Conservation (phyloP, 176 grass and related monocot species). For the Alloteropsis semialata region DNA sequence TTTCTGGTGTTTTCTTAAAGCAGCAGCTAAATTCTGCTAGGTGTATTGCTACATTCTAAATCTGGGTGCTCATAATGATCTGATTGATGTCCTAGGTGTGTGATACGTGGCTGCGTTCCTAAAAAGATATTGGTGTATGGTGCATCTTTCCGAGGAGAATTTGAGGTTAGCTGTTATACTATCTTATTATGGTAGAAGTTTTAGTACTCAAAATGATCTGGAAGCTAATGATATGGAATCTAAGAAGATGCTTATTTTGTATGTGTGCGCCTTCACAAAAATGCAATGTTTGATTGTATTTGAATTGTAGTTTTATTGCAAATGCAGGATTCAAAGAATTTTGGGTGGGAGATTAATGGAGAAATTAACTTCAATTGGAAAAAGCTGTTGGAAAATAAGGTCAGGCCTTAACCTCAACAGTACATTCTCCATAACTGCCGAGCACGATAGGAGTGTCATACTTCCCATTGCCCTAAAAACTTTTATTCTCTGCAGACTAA, state of each 20-base stretch:
- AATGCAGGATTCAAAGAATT: constrained; percentile 74
- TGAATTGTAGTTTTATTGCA: not conserved
- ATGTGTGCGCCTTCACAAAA: not conserved
- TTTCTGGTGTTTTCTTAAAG: not conserved
- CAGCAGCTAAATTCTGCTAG: not conserved
- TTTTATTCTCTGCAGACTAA: constrained; percentile 44
- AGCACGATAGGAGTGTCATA: not conserved
- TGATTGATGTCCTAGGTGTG: constrained; percentile 50
- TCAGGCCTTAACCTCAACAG: constrained; percentile 13
- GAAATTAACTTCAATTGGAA: constrained; percentile 93
- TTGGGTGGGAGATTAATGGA: constrained; percentile 85
- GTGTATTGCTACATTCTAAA: not conserved
- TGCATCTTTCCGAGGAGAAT: constrained; percentile 77
- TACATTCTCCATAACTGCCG: not conserved
- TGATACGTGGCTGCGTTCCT: constrained; percentile 94
- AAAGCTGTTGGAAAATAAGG: constrained; percentile 87
- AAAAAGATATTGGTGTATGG: constrained; percentile 98
- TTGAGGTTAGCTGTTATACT: constrained; percentile 49
- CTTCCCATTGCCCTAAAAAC: not conserved
- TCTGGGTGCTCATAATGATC: not conserved
- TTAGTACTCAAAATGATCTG: not conserved
- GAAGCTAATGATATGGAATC: not conserved
- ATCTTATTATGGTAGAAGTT: not conserved
- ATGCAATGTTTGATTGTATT: not conserved
- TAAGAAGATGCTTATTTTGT: not conserved